phyloP scores from a whole-genome alignment of 306 rosid species.

The Corylus avellana region DNA sequence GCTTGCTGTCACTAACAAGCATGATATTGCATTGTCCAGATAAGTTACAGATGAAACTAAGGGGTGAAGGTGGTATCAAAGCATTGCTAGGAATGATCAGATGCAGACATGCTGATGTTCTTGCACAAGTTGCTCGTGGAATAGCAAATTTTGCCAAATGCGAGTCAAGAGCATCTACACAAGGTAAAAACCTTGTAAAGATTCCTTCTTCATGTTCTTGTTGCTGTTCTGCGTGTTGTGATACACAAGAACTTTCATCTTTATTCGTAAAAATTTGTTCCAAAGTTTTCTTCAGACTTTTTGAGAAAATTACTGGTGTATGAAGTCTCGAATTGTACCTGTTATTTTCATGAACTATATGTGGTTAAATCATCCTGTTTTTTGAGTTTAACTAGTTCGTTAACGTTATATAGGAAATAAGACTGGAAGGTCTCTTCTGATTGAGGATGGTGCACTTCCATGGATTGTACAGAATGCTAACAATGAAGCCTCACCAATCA shows the following conservation, averaged over 20 bases:
- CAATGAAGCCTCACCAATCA: constrained; percentile 81
- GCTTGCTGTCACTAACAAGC: constrained; percentile 26
- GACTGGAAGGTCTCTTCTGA: constrained; percentile 78
- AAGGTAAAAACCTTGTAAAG: constrained; percentile 51
- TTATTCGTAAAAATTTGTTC: constrained; percentile 19
- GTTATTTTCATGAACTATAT: not conserved
- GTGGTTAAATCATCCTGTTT: not conserved
- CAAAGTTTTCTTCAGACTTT: constrained; percentile 10
- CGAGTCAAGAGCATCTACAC: constrained; percentile 90
- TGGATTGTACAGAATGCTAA: constrained; percentile 98
- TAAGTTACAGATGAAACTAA: constrained; percentile 76
- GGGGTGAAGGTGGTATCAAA: constrained; percentile 85
- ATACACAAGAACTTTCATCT: not conserved
- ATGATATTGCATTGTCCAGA: constrained; percentile 46
- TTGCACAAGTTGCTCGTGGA: constrained; percentile 99
- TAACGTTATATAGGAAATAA: constrained; percentile 61
- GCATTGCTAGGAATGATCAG: constrained; percentile 96
- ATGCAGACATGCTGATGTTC: constrained; percentile 94
- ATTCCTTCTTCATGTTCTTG: constrained; percentile 12
- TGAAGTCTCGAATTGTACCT: not conserved
- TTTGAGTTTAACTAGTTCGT: constrained; percentile 21
- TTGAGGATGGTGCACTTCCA: constrained; percentile 93
- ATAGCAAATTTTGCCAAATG: constrained; percentile 94
- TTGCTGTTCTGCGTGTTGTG: constrained; percentile 1
- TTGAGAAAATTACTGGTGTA: not conserved